A percentile compares a stretch with the other conserved stretches of the same genome.
Evolutionary conservation across 441 rosid species (phyloP).

Genomic region (Biscutella laevigata): DNA sequence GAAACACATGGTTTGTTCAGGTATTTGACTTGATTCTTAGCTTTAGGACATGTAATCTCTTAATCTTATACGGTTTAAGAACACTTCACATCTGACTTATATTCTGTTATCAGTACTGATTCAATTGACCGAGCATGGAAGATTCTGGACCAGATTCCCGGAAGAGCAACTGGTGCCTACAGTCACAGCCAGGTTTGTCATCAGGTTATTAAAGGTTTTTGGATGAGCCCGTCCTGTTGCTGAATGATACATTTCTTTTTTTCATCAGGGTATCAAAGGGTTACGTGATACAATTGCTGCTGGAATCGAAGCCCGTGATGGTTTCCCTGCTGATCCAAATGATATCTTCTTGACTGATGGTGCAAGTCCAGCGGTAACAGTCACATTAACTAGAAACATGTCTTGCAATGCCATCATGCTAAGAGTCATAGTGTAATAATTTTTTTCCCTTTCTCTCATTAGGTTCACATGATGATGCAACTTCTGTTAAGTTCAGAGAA

Average conservation of each 20-base stretch:
- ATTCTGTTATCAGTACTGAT: slow-evolving; percentile 43
- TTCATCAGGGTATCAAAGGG: slow-evolving; percentile 71
- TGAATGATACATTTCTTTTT: not conserved
- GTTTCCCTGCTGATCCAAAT: slow-evolving; percentile 69
- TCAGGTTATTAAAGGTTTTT: not conserved
- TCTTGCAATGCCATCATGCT: too few relatives aligned
- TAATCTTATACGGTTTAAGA: slow-evolving; percentile 2
- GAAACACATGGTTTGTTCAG: slow-evolving; percentile 88
- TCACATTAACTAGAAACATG: too few relatives aligned
- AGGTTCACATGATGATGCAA: slow-evolving; percentile 94
- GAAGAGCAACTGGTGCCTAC: slow-evolving; percentile 89
- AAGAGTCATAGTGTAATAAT: too few relatives aligned
- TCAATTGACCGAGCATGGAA: slow-evolving; percentile 75
- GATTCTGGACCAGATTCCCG: slow-evolving; percentile 84
- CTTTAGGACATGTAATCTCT: not conserved
- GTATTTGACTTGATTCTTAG: slow-evolving; percentile 25
- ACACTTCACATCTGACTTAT: not conserved
- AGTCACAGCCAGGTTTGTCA: slow-evolving; percentile 82
- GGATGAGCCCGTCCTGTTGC: not conserved
- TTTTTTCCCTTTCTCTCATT: not conserved
- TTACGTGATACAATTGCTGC: slow-evolving; percentile 77
- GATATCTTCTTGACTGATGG: slow-evolving; percentile 91
- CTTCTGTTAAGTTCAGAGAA: slow-evolving; percentile 62
- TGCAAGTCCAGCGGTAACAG: slow-evolving; percentile 80
- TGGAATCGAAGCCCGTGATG: slow-evolving; percentile 85